Percentiles rank a stretch among this genome's conserved stretches.
These are phyloP conservation scores for Pinus tabuliformis DNA, from an alignment of 75 land plant species.

Conservation along the genomic window DNA sequence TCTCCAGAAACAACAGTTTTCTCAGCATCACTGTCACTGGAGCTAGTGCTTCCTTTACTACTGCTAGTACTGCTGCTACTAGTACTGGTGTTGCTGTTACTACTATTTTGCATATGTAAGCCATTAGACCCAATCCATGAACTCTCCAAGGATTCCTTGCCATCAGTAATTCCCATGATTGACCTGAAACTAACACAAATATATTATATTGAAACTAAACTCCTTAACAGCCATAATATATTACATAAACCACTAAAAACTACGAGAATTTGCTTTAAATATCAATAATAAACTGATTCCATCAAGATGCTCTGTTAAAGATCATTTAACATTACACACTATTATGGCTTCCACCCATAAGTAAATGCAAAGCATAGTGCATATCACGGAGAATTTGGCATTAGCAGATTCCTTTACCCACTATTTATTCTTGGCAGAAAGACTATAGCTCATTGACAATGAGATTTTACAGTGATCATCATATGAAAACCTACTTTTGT, in stretches of 20 bases:
- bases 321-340: neutral
- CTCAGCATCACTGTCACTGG: conserved; percentile 72
- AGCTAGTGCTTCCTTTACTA: conserved; percentile 61
- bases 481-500: no score
- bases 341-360: no score
- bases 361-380: no score
- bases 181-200: conserved; percentile 1
- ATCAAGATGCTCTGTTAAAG: neutral
- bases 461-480: no score
- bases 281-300: neutral
- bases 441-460: no score
- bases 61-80: conserved; percentile 74
- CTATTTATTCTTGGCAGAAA: no score
- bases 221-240: neutral
- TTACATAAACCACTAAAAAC: neutral
- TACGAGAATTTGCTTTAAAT: neutral
- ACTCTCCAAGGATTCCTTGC: conserved; percentile 21
- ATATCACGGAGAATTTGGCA: no score
- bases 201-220: neutral
- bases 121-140: conserved; percentile 24
- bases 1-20: conserved; percentile 42
- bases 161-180: neutral
- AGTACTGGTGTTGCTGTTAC: conserved; percentile 72
- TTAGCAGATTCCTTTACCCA: no score
- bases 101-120: conserved; percentile 18